Evolutionary conservation across 1,139 yeast genomes (phyloP), one percentile per base, ranked within the genome.

Genomic region (Lipomyces yarrowii): DNA sequence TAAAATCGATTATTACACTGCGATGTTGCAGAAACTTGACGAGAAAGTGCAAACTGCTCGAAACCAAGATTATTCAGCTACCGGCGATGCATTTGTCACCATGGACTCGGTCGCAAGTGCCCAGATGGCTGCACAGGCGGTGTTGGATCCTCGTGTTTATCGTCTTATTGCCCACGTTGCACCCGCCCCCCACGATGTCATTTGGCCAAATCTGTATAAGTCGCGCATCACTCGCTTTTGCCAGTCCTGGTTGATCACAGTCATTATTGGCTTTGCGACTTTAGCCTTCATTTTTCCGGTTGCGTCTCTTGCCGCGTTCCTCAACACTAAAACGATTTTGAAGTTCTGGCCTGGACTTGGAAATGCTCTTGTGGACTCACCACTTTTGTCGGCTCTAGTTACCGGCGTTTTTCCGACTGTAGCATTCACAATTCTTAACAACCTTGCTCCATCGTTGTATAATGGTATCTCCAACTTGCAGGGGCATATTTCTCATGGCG

Each of bases 71-170:
- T 83, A 78, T 46, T 69, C 71, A 35, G 77, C 84, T 18, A 79
- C 81, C 8, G 80, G 81, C 23, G 79, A 82, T 13, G 96, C 97
- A 0, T 91, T 91, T 76, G 85, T 91, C 26, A 91, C 96, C 0
- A 88, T 91, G 94, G 88, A 87, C 69, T 84, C 91, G 1, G 96
- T 90, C 10, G 90, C 96, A 0, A 87, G 88, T 72, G 96, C 97
- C 0, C 97, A 91, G 75, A 86, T 91, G 89, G 87, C 91, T 8
- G 96, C 97, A 0, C 97, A 91, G 75, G 91, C 96, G 0, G 90
- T 90, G 0, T 79, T 91, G 61, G 96, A 91, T 70, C 96, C 97
- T 0, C 83, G 87, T 64, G 88, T 91, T 0, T 85, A 87, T 74
- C 88, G 88, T 64, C 79, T 91, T 57, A 87, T 90, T 57, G 89